Evolutionary conservation across 495 filamentous ascomycete genomes (phyloP), one percentile per base, ranked within the genome.

Genomic region (Aspergillus saccharolyticus): DNA sequence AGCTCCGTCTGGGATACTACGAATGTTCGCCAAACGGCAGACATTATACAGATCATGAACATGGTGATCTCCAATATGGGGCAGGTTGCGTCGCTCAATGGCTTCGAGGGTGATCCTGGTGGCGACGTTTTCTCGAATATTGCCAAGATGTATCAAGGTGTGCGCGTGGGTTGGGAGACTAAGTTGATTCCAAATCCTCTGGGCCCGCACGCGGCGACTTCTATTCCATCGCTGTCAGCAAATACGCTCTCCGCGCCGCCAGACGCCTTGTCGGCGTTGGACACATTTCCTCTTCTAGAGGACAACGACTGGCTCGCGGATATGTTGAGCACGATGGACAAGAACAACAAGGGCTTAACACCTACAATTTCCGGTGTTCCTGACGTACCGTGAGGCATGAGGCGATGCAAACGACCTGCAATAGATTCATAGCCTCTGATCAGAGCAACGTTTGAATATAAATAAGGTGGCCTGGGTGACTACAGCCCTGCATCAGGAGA

Each of bases 1-100:
- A 62, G 72, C 48, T 66, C 73, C 2, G 56, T 54, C 20, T 77
- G 73, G 75, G 70, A 75, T 30, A 68, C 58, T 14, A 58, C 49
- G 4, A 57, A 69, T 53, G 68, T 70, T 9, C 63, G 68, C 45
- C 63, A 63, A 30, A 71, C 68, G 0, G 63, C 61, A 1, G 67
- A 73, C 28, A 19, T 73, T 0, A 55, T 73, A 5, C 58, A 64
- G 42, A 60, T 65, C 16, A 49, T 73, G 17, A 60, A 67, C 17
- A 55, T 25, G 44, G 28, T 55, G 17, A 42, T 55, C 17, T 16
- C 28, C 24, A 55, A 55, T 10, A 55, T 55, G 53, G 30, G 24
- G 5, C 44, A 47, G 14, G 53, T 55, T 7, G 53, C 53, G 2
- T 17, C 19, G 14, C 43, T 47, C 4, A 45, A 44, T 5, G 43